Conservation (phyloP, 1,139 yeast genomes). For the Blastobotrys serpentis region DNA sequence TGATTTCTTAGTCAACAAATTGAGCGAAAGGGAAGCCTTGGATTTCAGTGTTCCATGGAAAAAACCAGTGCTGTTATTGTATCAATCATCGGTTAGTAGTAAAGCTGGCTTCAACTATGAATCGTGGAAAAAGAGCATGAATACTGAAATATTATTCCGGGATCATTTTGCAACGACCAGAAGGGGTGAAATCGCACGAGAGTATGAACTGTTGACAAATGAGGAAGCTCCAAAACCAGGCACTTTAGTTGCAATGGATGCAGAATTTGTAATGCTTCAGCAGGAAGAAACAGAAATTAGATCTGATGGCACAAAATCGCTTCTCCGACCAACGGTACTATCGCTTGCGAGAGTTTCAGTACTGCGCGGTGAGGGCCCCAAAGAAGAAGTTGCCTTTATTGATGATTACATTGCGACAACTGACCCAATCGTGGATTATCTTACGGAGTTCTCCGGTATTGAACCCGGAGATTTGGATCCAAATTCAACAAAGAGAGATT, state of each 20-base stretch:
- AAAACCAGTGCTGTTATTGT: slow-evolving; percentile 71
- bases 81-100: slow-evolving; percentile 47
- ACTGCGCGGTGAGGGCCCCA: slow-evolving; percentile 69
- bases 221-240: slow-evolving; percentile 76
- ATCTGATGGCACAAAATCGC: slow-evolving; percentile 63
- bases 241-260: slow-evolving; percentile 86
- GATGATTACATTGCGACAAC: slow-evolving; percentile 88
- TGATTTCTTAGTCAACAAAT: slow-evolving; percentile 83
- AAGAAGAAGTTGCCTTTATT: slow-evolving; percentile 75
- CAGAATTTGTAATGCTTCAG: slow-evolving; percentile 85
- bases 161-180: slow-evolving; percentile 76
- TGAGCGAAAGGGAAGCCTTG: slow-evolving; percentile 67
- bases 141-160: slow-evolving; percentile 65
- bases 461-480: slow-evolving; percentile 90
- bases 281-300: slow-evolving; percentile 80
- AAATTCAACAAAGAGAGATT: slow-evolving; percentile 56
- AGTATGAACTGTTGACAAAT: slow-evolving; percentile 62
- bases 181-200: slow-evolving; percentile 56
- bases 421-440: slow-evolving; percentile 68
- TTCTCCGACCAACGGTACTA: slow-evolving; percentile 71
- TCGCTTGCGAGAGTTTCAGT: slow-evolving; percentile 91
- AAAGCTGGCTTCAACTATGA: slow-evolving; percentile 43
- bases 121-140: slow-evolving; percentile 46
- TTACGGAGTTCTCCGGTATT: slow-evolving; percentile 90
- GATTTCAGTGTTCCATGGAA: slow-evolving; percentile 77